Percentiles rank a stretch among this genome's conserved stretches.
These are phyloP conservation scores for Cicer bijugum DNA, from an alignment of 306 rosid species.

Conservation along the genomic window DNA sequence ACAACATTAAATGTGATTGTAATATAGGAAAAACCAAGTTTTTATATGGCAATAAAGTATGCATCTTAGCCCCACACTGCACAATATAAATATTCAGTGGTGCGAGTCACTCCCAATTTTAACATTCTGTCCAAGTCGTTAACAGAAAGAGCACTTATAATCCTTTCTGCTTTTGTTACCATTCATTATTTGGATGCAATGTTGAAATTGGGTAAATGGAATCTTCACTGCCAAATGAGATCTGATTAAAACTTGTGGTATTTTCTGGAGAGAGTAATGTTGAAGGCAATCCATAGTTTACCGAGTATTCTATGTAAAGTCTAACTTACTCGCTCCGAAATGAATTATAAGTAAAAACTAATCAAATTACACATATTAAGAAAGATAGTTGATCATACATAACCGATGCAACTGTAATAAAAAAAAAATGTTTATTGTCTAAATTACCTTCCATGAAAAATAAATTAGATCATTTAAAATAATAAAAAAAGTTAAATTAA, in stretches of 20 bases:
- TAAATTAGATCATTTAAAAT: too few species aligned
- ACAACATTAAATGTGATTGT: neutral
- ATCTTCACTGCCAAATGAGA: neutral
- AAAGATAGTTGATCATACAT: too few species aligned
- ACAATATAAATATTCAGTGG: neutral
- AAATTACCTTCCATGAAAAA: too few species aligned
- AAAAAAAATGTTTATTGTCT: too few species aligned
- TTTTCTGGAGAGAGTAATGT: neutral
- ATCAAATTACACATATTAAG: too few species aligned
- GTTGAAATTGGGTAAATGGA: constrained; percentile 10
- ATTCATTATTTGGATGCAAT: neutral
- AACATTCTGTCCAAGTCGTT: constrained; percentile 4
- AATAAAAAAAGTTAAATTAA: too few species aligned
- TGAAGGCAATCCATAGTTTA: constrained; percentile 17
- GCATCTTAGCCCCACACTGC: neutral
- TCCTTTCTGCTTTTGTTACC: neutral
- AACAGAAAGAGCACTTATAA: constrained; percentile 1
- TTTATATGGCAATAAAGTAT: constrained; percentile 1
- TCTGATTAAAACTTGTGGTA: constrained; percentile 7
- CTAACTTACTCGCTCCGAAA: neutral
- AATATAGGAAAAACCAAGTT: constrained; percentile 13
- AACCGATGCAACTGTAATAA: too few species aligned
- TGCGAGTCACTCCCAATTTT: constrained; percentile 10
- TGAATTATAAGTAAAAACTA: too few species aligned
- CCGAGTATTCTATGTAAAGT: neutral